These are phyloP conservation scores for Leccinum subgranulosum DNA, from an alignment of 768 basidiomycete species.

Conservation along the genomic window DNA sequence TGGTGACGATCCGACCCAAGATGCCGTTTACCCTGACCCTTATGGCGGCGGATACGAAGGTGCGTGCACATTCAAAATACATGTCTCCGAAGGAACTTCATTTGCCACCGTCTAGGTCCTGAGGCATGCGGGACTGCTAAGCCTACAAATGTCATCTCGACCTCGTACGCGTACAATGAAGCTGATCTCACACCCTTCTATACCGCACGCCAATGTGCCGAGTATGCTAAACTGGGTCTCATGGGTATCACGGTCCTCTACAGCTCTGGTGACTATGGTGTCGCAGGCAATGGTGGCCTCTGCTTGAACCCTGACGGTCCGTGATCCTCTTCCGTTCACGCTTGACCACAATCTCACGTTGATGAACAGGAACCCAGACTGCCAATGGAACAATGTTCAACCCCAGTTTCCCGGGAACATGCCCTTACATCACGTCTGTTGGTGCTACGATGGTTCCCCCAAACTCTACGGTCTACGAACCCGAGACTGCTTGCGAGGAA, in stretches of 20 bases:
- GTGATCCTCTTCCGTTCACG: neutral
- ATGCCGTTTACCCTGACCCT: slow-evolving; percentile 26
- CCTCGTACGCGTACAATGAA: slow-evolving; percentile 40
- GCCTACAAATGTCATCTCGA: slow-evolving; percentile 39
- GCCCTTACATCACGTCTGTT: slow-evolving; percentile 45
- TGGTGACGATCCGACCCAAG: slow-evolving; percentile 31
- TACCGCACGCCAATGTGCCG: slow-evolving; percentile 40
- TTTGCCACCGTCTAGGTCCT: slow-evolving; percentile 13
- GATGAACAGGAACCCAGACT: slow-evolving; percentile 25
- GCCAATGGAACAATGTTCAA: slow-evolving; percentile 34
- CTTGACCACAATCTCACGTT: neutral
- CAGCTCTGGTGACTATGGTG: slow-evolving; percentile 44
- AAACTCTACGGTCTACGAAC: slow-evolving; percentile 25
- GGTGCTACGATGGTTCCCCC: slow-evolving; percentile 47
- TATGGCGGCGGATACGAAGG: slow-evolving; percentile 23
- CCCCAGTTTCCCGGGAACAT: slow-evolving; percentile 41
- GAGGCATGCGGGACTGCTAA: slow-evolving; percentile 36
- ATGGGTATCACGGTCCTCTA: slow-evolving; percentile 42
- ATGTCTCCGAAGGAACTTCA: neutral
- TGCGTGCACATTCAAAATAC: neutral
- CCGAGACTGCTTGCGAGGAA: slow-evolving; percentile 30
- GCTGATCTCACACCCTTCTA: slow-evolving; percentile 35
- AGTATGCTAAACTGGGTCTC: slow-evolving; percentile 45
- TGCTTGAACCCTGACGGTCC: slow-evolving; percentile 34
- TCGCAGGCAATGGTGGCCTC: slow-evolving; percentile 31